Conservation (phyloP, 129 eudicot genomes). For the Chrysanthemum seticuspe region DNA sequence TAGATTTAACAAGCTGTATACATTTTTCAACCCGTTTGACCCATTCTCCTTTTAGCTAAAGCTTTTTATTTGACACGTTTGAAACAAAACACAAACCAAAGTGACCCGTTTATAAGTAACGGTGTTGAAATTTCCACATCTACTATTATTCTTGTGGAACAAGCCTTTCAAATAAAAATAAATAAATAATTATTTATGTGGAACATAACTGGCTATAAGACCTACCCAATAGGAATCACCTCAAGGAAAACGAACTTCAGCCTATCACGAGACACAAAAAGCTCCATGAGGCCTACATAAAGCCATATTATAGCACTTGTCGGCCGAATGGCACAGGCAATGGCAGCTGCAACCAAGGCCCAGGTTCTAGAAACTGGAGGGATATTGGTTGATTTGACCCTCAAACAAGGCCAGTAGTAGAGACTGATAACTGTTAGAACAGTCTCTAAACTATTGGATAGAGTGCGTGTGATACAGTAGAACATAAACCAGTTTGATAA, state of each 20-base stretch:
- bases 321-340: slow-evolving; percentile 90
- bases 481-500: slow-evolving; percentile 94
- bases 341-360: slow-evolving; percentile 70
- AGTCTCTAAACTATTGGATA: slow-evolving; percentile 90
- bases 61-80: no score
- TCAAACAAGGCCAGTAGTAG: slow-evolving; percentile 89
- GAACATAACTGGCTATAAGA: slow-evolving; percentile 14
- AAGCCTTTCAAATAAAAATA: not conserved
- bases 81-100: no score
- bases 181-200: no score
- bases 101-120: not conserved
- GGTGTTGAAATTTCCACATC: no score
- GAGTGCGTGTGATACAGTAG: slow-evolving; percentile 81
- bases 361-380: slow-evolving; percentile 52
- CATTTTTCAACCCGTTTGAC: no score
- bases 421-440: slow-evolving; percentile 73
- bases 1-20: no score
- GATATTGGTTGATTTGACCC: slow-evolving; percentile 34
- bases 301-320: slow-evolving; percentile 94
- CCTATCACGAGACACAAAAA: slow-evolving; percentile 44
- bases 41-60: no score
- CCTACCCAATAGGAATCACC: slow-evolving; percentile 86
- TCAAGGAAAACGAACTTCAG: slow-evolving; percentile 65
- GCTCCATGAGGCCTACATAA: slow-evolving; percentile 78
- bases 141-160: not conserved